Conservation (phyloP, 495 filamentous ascomycete species). For the Xylaria acuta region DNA sequence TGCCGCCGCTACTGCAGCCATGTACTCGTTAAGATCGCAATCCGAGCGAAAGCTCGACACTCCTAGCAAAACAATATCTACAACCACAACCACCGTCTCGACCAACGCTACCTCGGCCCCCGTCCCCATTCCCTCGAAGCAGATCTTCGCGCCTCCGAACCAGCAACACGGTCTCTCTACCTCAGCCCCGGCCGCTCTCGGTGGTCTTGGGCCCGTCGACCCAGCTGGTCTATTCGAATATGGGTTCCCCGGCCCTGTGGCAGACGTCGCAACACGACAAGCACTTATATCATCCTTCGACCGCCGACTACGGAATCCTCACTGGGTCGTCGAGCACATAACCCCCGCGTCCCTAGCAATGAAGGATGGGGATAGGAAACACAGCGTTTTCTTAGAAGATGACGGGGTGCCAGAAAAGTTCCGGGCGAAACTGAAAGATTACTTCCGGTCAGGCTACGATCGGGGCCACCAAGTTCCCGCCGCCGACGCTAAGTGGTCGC, state of each 20-base stretch:
- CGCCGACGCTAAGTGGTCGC: slow-evolving; percentile 94
- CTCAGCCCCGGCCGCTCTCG: slow-evolving; percentile 43
- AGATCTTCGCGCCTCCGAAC: slow-evolving; percentile 43
- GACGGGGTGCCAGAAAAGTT: slow-evolving; percentile 78
- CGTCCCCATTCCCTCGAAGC: slow-evolving; percentile 53
- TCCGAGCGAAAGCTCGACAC: slow-evolving; percentile 54
- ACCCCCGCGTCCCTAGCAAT: slow-evolving; percentile 81
- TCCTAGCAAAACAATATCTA: slow-evolving; percentile 45
- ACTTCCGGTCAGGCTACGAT: slow-evolving; percentile 94
- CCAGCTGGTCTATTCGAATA: slow-evolving; percentile 93
- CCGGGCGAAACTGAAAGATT: slow-evolving; percentile 89
- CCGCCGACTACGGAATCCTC: slow-evolving; percentile 87
- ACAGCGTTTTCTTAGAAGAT: slow-evolving; percentile 86
- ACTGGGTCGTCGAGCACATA: slow-evolving; percentile 98
- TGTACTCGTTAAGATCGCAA: slow-evolving; percentile 68
- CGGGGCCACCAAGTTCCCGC: slow-evolving; percentile 97
- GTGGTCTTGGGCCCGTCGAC: slow-evolving; percentile 65
- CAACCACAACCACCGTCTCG: slow-evolving; percentile 49
- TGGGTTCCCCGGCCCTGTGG: slow-evolving; percentile 90
- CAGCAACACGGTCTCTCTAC: slow-evolving; percentile 39
- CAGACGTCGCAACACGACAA: slow-evolving; percentile 76
- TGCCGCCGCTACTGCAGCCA: slow-evolving; percentile 75
- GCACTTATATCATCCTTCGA: slow-evolving; percentile 88
- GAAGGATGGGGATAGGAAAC: slow-evolving; percentile 80
- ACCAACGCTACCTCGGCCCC: slow-evolving; percentile 47